Evolutionary conservation across 2,329 filamentous ascomycete genomes (phyloP).

Genomic region (Aspergillus clavatus): DNA sequence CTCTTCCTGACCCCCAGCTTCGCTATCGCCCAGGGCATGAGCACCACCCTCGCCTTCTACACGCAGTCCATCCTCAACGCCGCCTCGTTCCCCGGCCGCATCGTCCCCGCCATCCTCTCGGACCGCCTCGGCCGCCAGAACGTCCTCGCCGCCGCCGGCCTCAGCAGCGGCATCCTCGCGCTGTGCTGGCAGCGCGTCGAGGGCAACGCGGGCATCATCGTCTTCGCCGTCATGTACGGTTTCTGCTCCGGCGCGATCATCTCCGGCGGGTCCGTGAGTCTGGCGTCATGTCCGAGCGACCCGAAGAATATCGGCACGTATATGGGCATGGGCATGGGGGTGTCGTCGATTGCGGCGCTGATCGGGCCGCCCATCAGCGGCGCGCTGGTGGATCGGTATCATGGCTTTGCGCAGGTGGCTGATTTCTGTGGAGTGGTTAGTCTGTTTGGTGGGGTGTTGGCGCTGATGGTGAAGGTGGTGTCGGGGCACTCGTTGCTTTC

Average conservation of each 20-base stretch:
- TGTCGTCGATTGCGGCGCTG: conserved; percentile 2
- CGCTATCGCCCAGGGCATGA: conserved; percentile 20
- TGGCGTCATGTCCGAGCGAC: conserved; percentile 12
- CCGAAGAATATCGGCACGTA: conserved; percentile 17
- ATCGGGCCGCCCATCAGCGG: conserved; percentile 8
- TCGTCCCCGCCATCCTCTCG: conserved; percentile 30
- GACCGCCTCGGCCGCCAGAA: conserved; percentile 23
- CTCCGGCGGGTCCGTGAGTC: conserved; percentile 14
- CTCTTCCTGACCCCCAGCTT: conserved; percentile 31
- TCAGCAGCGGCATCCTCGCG: conserved; percentile 25
- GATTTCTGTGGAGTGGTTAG: background rate
- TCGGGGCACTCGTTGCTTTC: background rate
- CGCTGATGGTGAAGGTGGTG: background rate
- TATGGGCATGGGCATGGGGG: conserved; percentile 18
- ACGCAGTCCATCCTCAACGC: conserved; percentile 31
- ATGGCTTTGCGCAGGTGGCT: background rate
- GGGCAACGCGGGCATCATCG: conserved; percentile 25
- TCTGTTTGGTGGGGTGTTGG: background rate
- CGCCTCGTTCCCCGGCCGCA: conserved; percentile 32
- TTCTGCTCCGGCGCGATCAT: conserved; percentile 34
- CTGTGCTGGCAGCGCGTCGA: conserved; percentile 25
- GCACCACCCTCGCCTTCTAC: conserved; percentile 21
- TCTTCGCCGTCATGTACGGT: conserved; percentile 29
- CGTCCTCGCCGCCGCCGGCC: conserved; percentile 15
- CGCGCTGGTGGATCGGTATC: conserved; percentile 2